Base-by-base conservation (phyloP, 164 flowering plant species). In the Stephania japonica region DNA sequence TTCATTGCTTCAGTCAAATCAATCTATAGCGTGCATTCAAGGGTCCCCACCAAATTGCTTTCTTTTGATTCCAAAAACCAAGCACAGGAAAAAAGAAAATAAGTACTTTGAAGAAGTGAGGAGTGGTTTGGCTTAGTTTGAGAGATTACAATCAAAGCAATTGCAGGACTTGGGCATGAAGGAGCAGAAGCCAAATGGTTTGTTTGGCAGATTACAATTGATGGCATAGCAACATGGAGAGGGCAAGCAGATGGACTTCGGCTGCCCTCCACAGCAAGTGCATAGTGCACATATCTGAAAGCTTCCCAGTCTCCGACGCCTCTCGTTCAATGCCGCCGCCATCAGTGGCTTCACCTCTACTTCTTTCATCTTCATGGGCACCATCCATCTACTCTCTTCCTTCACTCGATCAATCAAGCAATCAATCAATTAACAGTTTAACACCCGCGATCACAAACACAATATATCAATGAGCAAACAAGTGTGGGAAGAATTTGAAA, bases 151-250 rank as follows among this genome's bases (percentile, higher is more conserved):
- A 75, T 91, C 89, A 81, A 91, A 84, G 86, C 98, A 93, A 83
- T 91, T 93, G 79, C 98, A 93, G 75, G 91, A 85, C 79, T 87
- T 88, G 78, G 98, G 98, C 65, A 90, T 88, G 85, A 93, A 93
- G 64, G 94, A 86, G 65, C 98, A 93, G 78, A 84, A 91, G 10
- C 94, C 98, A 87, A 93, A 93, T 42, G 98, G 98, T 78, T 89
- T 84, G 83, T 93, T 90, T 65, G 97, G 98, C 7, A 93, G 87
- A 82, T 91, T 91, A 90, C 98, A 93, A 70, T 88, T 91, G 84
- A 93, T 91, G 42, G 96, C 88, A 81, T 91, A 93, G 86, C 98
- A 93, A 77, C 98, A 93, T 66, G 98, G 94, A 65, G 94, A 86
- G 25, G 91, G 87, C 80, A 93, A 73, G 75, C 97, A 93, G 19